These are phyloP conservation scores for Camptophora hylomeconis DNA, from an alignment of 2,329 filamentous ascomycete species.

Conservation along the genomic window DNA sequence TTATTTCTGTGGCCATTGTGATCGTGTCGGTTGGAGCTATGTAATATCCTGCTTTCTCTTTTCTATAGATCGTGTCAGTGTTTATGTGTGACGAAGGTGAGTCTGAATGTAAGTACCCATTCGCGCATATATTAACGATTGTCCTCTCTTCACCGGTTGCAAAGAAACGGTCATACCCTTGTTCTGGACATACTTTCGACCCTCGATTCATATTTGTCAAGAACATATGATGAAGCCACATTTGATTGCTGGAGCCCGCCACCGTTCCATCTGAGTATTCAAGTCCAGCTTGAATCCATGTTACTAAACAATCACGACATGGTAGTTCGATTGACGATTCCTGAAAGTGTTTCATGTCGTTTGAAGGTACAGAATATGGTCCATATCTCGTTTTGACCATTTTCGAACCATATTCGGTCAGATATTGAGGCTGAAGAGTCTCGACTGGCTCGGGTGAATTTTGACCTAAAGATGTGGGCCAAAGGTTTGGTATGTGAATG, in stretches of 20 bases:
- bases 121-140: neutral
- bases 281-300: conserved; percentile 17
- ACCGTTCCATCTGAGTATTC: conserved; percentile 20
- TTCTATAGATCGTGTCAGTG: no score
- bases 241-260: conserved; percentile 21
- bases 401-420: no score
- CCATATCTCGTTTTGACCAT: no score
- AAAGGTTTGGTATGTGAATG: no score
- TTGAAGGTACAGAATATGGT: no score
- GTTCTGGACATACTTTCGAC: conserved; percentile 3
- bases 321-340: conserved; percentile 5
- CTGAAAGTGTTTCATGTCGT: no score
- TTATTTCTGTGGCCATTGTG: conserved; percentile 6
- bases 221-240: conserved; percentile 21
- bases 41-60: conserved; percentile 8
- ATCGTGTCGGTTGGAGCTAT: conserved; percentile 4
- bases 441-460: no score
- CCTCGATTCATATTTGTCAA: conserved; percentile 6
- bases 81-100: no score
- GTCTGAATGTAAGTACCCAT: neutral
- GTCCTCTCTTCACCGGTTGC: conserved; percentile 1
- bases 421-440: no score
- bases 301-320: conserved; percentile 16
- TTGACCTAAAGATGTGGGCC: no score
- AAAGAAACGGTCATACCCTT: conserved; percentile 1